A percentile compares a stretch with the other conserved stretches of the same genome.
Evolutionary conservation across 106 monocot genomes (phyloP).

Genomic region (Allium sativum): DNA sequence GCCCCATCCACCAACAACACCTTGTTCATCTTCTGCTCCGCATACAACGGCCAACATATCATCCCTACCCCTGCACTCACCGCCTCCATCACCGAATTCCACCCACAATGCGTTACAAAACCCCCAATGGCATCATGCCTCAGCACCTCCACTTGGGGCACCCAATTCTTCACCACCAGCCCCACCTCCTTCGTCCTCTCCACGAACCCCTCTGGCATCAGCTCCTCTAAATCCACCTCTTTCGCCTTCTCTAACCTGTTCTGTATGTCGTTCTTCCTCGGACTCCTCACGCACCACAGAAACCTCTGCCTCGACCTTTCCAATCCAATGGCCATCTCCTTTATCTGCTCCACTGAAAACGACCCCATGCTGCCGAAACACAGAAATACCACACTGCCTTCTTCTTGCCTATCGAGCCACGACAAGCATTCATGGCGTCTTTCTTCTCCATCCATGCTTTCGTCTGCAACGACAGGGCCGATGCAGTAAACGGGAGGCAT

Average conservation of each 20-base stretch:
- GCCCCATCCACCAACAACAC: slow-evolving; percentile 9
- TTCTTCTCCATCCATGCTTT: neutral
- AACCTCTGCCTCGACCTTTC: slow-evolving; percentile 32
- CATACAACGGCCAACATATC: slow-evolving; percentile 7
- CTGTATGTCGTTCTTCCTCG: neutral
- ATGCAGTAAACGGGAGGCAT: slow-evolving; percentile 12
- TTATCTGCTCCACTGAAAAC: slow-evolving; percentile 18
- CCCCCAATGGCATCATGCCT: slow-evolving; percentile 4
- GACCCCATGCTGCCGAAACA: slow-evolving; percentile 42
- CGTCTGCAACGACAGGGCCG: slow-evolving; percentile 6
- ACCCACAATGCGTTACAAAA: slow-evolving; percentile 60
- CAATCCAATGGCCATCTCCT: slow-evolving; percentile 32
- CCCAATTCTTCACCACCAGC: slow-evolving; percentile 11
- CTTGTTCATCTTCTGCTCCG: slow-evolving; percentile 11
- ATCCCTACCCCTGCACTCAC: slow-evolving; percentile 5
- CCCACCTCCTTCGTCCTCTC: slow-evolving; percentile 6
- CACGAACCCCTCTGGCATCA: slow-evolving; percentile 19
- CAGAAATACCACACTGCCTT: slow-evolving; percentile 35
- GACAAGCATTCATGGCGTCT: slow-evolving; percentile 15
- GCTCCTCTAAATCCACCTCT: slow-evolving; percentile 31
- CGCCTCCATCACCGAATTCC: slow-evolving; percentile 57
- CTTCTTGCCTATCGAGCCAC: slow-evolving; percentile 33
- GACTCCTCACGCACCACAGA: slow-evolving; percentile 31
- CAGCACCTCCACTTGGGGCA: slow-evolving; percentile 1
- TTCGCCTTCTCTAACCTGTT: neutral